These are phyloP conservation scores for Taphrina wiesneri DNA, from an alignment of 1,139 yeast genomes.

Conservation along the genomic window DNA sequence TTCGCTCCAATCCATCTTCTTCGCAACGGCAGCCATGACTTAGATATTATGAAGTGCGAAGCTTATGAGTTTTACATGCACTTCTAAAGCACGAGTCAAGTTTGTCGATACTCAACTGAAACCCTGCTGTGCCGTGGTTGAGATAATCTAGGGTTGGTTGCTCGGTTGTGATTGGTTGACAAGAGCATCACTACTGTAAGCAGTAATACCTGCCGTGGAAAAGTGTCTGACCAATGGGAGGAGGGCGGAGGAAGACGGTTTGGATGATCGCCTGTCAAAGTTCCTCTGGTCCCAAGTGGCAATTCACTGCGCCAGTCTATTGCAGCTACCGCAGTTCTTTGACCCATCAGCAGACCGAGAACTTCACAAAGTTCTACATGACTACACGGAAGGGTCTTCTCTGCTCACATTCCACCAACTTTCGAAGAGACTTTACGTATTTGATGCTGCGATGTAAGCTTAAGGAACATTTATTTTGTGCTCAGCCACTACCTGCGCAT, in stretches of 20 bases:
- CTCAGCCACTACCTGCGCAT: background rate
- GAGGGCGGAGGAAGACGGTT: background rate
- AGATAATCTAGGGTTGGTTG: background rate
- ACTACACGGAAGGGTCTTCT: no score
- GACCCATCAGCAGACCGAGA: background rate
- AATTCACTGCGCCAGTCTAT: no score
- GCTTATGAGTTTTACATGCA: background rate
- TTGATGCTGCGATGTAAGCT: no score
- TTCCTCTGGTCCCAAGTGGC: background rate
- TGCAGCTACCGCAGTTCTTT: no score
- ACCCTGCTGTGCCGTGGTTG: background rate
- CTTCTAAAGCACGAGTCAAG: background rate
- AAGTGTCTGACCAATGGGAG: background rate
- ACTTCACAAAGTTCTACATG: background rate
- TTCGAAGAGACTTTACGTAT: no score
- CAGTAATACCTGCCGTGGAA: background rate
- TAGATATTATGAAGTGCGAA: background rate
- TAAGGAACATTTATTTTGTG: no score
- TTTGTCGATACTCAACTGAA: background rate
- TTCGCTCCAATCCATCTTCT: conserved; percentile 32
- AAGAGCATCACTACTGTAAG: background rate
- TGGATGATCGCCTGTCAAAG: background rate
- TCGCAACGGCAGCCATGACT: conserved; percentile 23
- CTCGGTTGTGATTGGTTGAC: background rate
- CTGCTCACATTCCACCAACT: no score